Percentiles rank a stretch among this genome's conserved stretches.
Conservation (phyloP, 2,329 filamentous ascomycete genomes). For the Verticillium tricorpus region DNA sequence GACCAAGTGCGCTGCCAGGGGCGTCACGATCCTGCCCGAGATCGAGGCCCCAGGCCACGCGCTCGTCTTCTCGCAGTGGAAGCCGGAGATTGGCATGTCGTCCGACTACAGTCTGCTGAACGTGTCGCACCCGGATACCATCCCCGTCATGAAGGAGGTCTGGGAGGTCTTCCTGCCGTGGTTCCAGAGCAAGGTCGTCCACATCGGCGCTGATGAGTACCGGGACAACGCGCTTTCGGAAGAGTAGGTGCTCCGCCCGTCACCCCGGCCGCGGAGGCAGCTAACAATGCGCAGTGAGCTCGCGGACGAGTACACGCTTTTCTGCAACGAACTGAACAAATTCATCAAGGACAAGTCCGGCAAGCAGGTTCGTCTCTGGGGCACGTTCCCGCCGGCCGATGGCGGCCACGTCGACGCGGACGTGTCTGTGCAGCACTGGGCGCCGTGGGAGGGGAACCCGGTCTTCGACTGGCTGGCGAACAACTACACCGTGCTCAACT, state of each 20-base stretch:
- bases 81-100: constrained; percentile 42
- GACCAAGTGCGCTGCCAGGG: constrained; percentile 41
- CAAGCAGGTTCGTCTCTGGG: constrained; percentile 47
- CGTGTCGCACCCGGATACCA: constrained; percentile 44
- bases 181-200: constrained; percentile 49
- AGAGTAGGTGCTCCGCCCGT: neutral
- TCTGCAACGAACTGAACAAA: constrained; percentile 44
- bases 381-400: constrained; percentile 37
- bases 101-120: constrained; percentile 42
- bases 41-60: constrained; percentile 51
- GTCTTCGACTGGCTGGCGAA: constrained; percentile 16
- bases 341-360: constrained; percentile 31
- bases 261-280: neutral
- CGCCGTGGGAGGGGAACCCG: constrained; percentile 12
- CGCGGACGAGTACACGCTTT: constrained; percentile 42
- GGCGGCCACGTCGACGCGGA: constrained; percentile 31
- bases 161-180: constrained; percentile 49
- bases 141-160: constrained; percentile 43
- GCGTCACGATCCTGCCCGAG: constrained; percentile 49
- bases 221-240: constrained; percentile 15
- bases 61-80: constrained; percentile 50
- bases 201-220: constrained; percentile 52
- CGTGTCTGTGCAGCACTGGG: constrained; percentile 40
- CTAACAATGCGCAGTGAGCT: constrained; percentile 14
- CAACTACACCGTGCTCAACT: constrained; percentile 11